Evolutionary conservation across 768 basidiomycete species (phyloP), one percentile per base, ranked within the genome.

Genomic region (Tulasnella sp.): DNA sequence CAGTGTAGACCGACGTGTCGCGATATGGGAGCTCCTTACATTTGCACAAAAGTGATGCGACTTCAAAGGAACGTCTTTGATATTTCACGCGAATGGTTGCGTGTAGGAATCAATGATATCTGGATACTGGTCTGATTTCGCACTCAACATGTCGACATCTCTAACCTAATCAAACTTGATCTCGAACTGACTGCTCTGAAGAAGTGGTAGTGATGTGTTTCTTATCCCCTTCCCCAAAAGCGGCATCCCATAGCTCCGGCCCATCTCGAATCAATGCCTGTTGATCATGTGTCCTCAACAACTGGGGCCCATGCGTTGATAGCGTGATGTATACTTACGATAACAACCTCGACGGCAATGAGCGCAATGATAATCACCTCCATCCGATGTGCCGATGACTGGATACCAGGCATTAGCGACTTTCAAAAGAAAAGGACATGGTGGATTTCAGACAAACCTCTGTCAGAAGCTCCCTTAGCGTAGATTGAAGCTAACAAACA

Each of bases 361-460:
- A 98, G 83, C 1, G 81, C 78, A 64, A 97, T 98, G 68, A 97
- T 97, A 62, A 97, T 87, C 3, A 94, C 75, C 71, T 98, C 94
- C 87, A 98, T 92, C 1, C 87, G 82, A 66, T 96, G 90, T 2
- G 78, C 80, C 3, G 87, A 89, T 2, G 90, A 88, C 88, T 94
- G 65, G 9, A 62, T 50, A 49, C 51, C 51, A 9, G 29, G n/a
- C 38, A 30, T 27, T n/a, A 60, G 63, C 54, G 51, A 63, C 24
- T 62, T 2, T 49, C 12, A 38, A n/a, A 27, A 4, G 30, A 53
- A 27, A 46, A 49, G 19, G 51, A 53, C 31, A 34, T 30, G 59
- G 27, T 21, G 43, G 27, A 53, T 57, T 24, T 1, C 29, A 9
- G 9, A 59, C 64, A 43, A 66, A 85, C 91, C 76, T 93, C 91